Evolutionary conservation across 768 basidiomycete species (phyloP), one percentile per base, ranked within the genome.

Genomic region (Lactarius psammicola): DNA sequence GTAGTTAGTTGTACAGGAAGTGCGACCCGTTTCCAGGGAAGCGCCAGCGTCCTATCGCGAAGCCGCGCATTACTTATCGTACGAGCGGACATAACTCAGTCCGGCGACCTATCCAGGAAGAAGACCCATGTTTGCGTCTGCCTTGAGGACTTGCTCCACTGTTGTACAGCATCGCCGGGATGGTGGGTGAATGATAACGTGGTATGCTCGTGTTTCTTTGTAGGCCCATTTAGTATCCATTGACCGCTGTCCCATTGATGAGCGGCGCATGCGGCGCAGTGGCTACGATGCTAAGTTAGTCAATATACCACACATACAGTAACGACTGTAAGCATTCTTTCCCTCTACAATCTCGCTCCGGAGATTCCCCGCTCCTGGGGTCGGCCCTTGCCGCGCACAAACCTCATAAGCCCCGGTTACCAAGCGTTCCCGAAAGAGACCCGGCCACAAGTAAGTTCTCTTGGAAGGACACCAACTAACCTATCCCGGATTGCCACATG

Each of bases 41-140:
- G 49, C 13, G 23, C 49, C 23, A 49, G 49, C 23, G 5, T 26
- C 49, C 42, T 6, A 26, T 4, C 23, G 23, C 49, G 49, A 49
- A 49, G 49, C 23, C 10, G 23, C 49, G 13, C 23, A 26, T 49
- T 49, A 26, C 46, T 23, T 23, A 49, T 11, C 46, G n/a, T 26
- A 62, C 38, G 58, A 54, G 58, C 63, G 58, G 58, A 33, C 23
- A 42, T 54, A 60, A 11, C 49, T 5, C 15, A 49, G 58, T 60
- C 34, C 46, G 58, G 58, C 58, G 64, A 49, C 57, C 15, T 36
- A 30, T 38, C 30, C 42, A 53, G 53, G 51, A 44, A 53, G 58
- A 59, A 59, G 57, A 31, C 36, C 53, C 18, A 7, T 20, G 18
- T 55, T 9, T 31, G 30, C 18, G 4, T 13, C 17, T 49, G 6